phyloP scores from a whole-genome alignment of 2,329 filamentous ascomycete genomes.

The Aspergillus luchuensis region DNA sequence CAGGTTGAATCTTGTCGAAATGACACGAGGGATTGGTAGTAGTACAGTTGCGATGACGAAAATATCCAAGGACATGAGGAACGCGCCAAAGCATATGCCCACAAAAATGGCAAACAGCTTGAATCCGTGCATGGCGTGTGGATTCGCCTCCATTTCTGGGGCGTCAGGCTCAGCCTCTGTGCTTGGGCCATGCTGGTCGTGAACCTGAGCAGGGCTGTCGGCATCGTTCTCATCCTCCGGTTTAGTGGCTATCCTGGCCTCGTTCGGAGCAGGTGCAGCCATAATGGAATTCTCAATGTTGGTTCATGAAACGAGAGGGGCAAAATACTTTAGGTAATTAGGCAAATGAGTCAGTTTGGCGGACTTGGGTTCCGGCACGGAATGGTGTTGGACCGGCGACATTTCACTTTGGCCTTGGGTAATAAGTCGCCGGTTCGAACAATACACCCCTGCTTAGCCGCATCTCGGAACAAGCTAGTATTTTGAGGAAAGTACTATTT shows the following conservation, averaged over 20 bases:
- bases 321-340: background rate
- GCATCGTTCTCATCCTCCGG: background rate
- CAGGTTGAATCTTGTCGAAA: no score
- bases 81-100: conserved; percentile 10
- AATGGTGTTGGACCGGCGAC: background rate
- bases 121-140: conserved; percentile 11
- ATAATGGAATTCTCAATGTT: background rate
- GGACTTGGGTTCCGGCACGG: no score
- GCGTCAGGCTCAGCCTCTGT: background rate
- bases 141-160: background rate
- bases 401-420: background rate
- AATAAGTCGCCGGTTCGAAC: background rate
- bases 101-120: conserved; percentile 11
- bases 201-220: no score
- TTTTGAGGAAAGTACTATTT: no score
- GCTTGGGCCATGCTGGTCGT: background rate
- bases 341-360: background rate
- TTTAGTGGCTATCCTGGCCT: background rate
- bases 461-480: background rate
- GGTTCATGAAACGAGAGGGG: background rate
- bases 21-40: background rate
- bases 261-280: background rate
- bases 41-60: background rate
- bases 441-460: background rate
- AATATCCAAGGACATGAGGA: background rate